phyloP scores from a whole-genome alignment of 2,329 filamentous ascomycete species.

The Alternaria gansuensis region DNA sequence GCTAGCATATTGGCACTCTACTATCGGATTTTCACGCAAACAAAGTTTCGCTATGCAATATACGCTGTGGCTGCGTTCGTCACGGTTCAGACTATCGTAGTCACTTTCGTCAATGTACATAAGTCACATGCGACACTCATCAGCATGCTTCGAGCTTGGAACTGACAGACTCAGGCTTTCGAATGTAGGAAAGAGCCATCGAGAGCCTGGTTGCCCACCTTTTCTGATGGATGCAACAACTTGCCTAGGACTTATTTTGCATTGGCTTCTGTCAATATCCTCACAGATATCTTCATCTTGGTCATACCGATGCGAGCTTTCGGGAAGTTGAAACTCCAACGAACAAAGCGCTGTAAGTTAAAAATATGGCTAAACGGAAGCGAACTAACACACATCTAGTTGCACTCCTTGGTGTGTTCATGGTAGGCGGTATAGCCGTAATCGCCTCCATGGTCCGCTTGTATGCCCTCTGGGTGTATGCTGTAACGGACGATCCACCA shows the following conservation, averaged over 20 bases:
- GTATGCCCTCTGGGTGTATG: constrained; percentile 33
- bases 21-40: constrained; percentile 31
- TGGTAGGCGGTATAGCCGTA: constrained; percentile 31
- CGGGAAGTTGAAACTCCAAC: constrained; percentile 26
- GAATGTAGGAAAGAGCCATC: constrained; percentile 28
- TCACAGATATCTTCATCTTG: constrained; percentile 32
- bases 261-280: constrained; percentile 31
- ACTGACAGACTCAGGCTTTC: constrained; percentile 25
- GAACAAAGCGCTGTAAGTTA: constrained; percentile 24
- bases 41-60: constrained; percentile 17
- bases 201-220: constrained; percentile 30
- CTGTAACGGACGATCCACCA: constrained; percentile 25
- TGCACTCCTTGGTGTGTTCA: constrained; percentile 34
- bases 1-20: constrained; percentile 37
- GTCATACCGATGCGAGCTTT: constrained; percentile 32
- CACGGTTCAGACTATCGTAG: constrained; percentile 21
- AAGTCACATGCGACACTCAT: not conserved
- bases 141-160: not conserved
- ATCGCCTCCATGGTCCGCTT: constrained; percentile 33
- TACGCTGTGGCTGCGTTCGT: constrained; percentile 21
- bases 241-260: constrained; percentile 31
- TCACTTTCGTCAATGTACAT: constrained; percentile 33
- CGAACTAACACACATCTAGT: not conserved
- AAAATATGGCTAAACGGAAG: no score
- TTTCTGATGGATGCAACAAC: constrained; percentile 35